phyloP scores from a whole-genome alignment of 148 eudicot species.

The Cornus controversa region DNA sequence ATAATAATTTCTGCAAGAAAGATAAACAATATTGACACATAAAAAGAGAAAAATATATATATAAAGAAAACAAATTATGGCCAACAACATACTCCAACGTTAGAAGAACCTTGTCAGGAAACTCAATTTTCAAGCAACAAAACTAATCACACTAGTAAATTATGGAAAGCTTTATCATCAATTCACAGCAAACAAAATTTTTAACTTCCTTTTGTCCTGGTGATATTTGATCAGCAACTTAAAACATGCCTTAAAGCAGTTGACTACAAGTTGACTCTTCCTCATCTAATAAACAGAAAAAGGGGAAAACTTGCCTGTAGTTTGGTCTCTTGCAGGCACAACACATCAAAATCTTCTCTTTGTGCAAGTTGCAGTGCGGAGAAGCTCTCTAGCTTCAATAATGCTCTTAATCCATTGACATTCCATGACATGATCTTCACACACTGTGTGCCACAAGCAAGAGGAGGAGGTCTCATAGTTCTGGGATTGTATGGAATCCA shows the following conservation, averaged over 20 bases:
- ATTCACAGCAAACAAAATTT: no score
- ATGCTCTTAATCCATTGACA: constrained; percentile 93
- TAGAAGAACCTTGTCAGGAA: background rate
- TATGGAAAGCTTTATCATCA: no score
- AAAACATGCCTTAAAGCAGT: background rate
- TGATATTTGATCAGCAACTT: background rate
- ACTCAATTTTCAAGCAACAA: background rate
- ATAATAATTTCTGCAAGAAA: background rate
- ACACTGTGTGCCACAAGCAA: constrained; percentile 41
- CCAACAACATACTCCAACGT: background rate
- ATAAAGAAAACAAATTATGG: background rate
- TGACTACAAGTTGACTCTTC: background rate
- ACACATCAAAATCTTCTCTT: constrained; percentile 88
- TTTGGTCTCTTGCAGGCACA: constrained; percentile 98
- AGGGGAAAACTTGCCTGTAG: constrained; percentile 54
- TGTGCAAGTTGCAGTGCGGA: constrained; percentile 76
- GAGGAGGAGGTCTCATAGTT: constrained; percentile 85
- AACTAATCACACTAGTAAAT: background rate
- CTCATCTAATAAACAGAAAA: background rate
- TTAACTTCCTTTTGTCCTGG: background rate
- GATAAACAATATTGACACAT: background rate
- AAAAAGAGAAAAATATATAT: background rate
- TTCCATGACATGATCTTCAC: constrained; percentile 92
- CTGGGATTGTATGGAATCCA: constrained; percentile 90
- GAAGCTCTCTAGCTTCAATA: constrained; percentile 70